Evolutionary conservation across 306 rosid species (phyloP).

Genomic region (Begonia masoniana): DNA sequence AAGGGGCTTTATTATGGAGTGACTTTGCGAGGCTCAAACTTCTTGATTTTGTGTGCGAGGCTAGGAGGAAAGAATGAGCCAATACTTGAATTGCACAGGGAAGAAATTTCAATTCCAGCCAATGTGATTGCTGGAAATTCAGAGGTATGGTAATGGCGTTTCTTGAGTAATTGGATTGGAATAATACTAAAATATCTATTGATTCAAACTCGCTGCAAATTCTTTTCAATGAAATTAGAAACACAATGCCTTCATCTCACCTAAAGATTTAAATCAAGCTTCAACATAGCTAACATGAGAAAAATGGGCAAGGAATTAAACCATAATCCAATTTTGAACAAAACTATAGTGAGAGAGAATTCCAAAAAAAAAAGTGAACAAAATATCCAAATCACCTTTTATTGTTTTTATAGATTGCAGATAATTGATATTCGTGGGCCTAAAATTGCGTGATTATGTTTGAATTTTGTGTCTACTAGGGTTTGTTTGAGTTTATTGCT

Average conservation of each 20-base stretch:
- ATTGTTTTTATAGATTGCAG: no score
- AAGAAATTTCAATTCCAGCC: constrained; percentile 35
- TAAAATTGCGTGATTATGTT: not conserved
- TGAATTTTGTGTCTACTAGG: constrained; percentile 17
- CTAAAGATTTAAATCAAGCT: no score
- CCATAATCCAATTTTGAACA: no score
- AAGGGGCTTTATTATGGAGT: constrained; percentile 54
- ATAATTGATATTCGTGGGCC: no score
- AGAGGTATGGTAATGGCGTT: constrained; percentile 14
- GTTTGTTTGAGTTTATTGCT: constrained; percentile 37
- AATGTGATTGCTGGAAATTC: constrained; percentile 24
- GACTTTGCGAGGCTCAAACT: constrained; percentile 30
- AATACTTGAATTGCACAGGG: constrained; percentile 31
- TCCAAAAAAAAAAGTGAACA: no score
- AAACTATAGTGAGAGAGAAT: no score
- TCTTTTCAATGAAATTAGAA: no score
- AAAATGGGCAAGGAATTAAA: no score
- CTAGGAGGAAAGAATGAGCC: constrained; percentile 46
- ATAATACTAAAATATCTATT: not conserved
- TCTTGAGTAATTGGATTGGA: no score
- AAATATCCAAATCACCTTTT: no score
- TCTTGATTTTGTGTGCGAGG: constrained; percentile 45
- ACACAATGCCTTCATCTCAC: no score
- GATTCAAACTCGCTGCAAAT: not conserved
- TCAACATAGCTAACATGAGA: no score